These are phyloP conservation scores for Hysterium pulicare DNA, from an alignment of 2,329 filamentous ascomycete genomes.

Conservation along the genomic window DNA sequence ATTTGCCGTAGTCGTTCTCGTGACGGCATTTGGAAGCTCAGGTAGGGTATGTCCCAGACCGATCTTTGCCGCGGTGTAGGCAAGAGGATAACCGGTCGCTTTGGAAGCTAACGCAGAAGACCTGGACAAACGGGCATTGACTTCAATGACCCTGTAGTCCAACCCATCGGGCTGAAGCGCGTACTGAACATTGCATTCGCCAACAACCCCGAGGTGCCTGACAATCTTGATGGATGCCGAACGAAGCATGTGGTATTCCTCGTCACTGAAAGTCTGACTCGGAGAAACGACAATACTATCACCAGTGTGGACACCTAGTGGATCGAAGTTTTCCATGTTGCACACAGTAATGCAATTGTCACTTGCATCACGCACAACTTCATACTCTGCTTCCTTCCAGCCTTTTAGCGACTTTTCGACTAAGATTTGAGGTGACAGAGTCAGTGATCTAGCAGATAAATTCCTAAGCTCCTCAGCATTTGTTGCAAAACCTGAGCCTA, in stretches of 20 bases:
- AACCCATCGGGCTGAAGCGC: constrained; percentile 93
- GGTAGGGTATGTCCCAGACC: constrained; percentile 92
- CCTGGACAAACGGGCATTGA: constrained; percentile 96
- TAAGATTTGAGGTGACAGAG: constrained; percentile 90
- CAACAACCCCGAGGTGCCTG: constrained; percentile 91
- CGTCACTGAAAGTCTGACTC: constrained; percentile 93
- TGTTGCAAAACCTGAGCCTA: constrained; percentile 93
- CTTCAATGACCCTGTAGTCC: constrained; percentile 98
- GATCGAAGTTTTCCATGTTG: constrained; percentile 99
- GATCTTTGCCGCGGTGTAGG: constrained; percentile 97
- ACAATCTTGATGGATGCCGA: constrained; percentile 98
- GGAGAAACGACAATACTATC: constrained; percentile 98
- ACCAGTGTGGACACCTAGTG: constrained; percentile 94
- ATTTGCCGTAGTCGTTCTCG: constrained; percentile 97
- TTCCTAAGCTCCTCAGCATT: constrained; percentile 92
- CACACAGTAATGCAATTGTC: constrained; percentile 99
- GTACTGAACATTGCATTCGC: constrained; percentile 98
- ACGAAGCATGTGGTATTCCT: constrained; percentile 99
- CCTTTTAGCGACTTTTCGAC: constrained; percentile 99
- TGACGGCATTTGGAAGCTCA: constrained; percentile 95
- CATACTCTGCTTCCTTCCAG: constrained; percentile 99
- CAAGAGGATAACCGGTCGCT: constrained; percentile 94
- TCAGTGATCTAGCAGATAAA: constrained; percentile 87
- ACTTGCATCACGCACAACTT: constrained; percentile 92
- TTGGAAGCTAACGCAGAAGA: constrained; percentile 97